Evolutionary conservation across 345 rosid species (phyloP).

Genomic region (Camelina sativa): DNA sequence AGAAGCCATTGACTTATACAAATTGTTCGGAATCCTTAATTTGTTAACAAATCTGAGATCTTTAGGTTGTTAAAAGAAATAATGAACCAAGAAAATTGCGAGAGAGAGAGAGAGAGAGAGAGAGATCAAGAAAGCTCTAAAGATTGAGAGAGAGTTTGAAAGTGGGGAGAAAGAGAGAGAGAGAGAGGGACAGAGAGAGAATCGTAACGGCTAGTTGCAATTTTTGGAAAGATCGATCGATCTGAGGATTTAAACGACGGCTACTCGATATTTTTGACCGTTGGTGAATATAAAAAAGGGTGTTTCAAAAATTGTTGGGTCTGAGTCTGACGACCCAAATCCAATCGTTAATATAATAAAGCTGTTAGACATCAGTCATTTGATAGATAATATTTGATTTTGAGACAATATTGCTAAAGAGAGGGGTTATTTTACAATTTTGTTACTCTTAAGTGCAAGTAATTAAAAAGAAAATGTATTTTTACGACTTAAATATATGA

Average conservation of each 20-base stretch:
- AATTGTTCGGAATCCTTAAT: neutral
- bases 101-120: neutral
- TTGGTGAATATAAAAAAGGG: conserved; percentile 21
- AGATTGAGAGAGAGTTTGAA: conserved; percentile 6
- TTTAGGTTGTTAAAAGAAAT: conserved; percentile 13
- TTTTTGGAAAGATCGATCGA: conserved; percentile 13
- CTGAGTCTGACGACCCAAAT: neutral
- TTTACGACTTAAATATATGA: too few species aligned
- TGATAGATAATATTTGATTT: neutral
- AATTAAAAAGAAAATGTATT: too few species aligned
- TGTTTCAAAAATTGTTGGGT: neutral
- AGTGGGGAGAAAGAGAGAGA: neutral
- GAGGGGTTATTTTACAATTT: too few species aligned
- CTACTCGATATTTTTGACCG: conserved; percentile 43
- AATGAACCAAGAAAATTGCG: neutral
- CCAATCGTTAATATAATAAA: too few species aligned
- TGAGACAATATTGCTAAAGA: too few species aligned
- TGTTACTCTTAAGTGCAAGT: too few species aligned
- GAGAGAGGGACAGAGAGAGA: neutral
- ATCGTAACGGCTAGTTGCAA: conserved; percentile 48
- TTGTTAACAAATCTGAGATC: conserved; percentile 30
- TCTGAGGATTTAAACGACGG: conserved; percentile 34
- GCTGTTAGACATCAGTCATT: too few species aligned
- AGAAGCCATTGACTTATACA: conserved; percentile 41
- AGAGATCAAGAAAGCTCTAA: conserved; percentile 13